Evolutionary conservation across 257 asterid species (phyloP).

Genomic region (Hygrophila difformis): DNA sequence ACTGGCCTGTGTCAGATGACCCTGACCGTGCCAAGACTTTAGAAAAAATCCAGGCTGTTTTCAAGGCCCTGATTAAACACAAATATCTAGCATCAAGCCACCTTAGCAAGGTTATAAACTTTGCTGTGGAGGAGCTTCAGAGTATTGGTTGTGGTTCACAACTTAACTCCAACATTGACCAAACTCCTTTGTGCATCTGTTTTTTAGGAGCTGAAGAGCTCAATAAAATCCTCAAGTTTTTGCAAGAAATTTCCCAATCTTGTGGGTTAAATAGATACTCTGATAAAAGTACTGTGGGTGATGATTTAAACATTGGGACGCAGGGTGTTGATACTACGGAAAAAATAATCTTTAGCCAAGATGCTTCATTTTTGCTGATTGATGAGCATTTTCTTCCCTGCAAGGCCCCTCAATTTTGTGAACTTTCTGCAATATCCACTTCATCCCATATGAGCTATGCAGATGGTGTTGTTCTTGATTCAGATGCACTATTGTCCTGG

Average conservation of each 20-base stretch:
- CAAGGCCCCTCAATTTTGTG: conserved; percentile 25
- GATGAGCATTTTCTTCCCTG: conserved; percentile 61
- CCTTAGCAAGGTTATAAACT: conserved; percentile 76
- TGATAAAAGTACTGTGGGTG: conserved; percentile 42
- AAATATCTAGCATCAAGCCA: conserved; percentile 80
- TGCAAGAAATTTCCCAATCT: conserved; percentile 77
- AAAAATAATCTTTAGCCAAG: conserved; percentile 53
- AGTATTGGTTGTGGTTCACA: conserved; percentile 65
- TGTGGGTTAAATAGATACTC: conserved; percentile 65
- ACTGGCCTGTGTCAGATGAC: conserved; percentile 84
- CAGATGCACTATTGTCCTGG: conserved; percentile 85
- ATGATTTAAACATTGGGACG: conserved; percentile 28
- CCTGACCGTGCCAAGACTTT: conserved; percentile 80
- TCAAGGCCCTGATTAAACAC: conserved; percentile 56
- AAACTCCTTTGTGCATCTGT: conserved; percentile 75
- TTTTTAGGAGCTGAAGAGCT: conserved; percentile 76
- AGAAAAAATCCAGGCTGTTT: conserved; percentile 53
- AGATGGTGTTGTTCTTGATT: conserved; percentile 44
- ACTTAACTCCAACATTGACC: conserved; percentile 53
- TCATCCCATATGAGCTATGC: conserved; percentile 34
- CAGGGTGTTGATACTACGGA: conserved; percentile 46
- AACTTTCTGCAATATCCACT: conserved; percentile 20
- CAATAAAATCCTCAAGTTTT: conserved; percentile 60
- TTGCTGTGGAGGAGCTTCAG: conserved; percentile 82
- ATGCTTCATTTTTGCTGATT: conserved; percentile 55